Percentiles rank a stretch among this genome's conserved stretches.
These are phyloP conservation scores for Stereum hirsutum DNA, from an alignment of 1,284 basidiomycete species.

Conservation along the genomic window DNA sequence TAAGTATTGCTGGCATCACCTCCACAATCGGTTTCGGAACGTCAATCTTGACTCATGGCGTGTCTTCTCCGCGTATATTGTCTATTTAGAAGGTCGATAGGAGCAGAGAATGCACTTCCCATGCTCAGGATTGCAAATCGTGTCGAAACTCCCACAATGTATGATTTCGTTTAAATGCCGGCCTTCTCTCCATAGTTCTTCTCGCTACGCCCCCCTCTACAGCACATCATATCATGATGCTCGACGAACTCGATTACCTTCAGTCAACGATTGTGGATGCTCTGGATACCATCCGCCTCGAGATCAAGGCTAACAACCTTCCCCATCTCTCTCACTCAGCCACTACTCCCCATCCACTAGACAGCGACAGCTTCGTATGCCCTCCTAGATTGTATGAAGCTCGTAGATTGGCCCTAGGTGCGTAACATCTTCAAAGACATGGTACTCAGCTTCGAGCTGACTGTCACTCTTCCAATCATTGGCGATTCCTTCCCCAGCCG, in stretches of 20 bases:
- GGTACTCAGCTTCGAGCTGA: neutral
- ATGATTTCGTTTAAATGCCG: no score
- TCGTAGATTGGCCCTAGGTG: constrained; percentile 13
- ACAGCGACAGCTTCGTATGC: constrained; percentile 12
- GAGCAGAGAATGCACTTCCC: no score
- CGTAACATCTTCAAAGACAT: neutral
- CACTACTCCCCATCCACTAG: constrained; percentile 16
- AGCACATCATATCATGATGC: neutral
- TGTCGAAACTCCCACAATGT: no score
- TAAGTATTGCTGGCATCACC: no score
- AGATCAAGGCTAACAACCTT: constrained; percentile 10
- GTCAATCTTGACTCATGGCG: no score
- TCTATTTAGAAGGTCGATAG: no score
- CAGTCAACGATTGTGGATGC: constrained; percentile 15
- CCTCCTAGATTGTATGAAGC: constrained; percentile 14
- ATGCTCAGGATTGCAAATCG: no score
- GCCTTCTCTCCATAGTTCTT: no score
- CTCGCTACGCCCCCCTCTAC: neutral
- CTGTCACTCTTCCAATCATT: neutral
- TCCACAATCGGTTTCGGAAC: no score
- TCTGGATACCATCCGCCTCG: constrained; percentile 15
- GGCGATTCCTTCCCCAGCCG: neutral
- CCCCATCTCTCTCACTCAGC: constrained; percentile 13
- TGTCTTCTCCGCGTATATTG: no score
- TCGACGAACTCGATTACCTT: constrained; percentile 10